A percentile compares a stretch with the other conserved stretches of the same genome.
Conservation (phyloP, 495 filamentous ascomycete genomes). For the Copromyces sp. region DNA sequence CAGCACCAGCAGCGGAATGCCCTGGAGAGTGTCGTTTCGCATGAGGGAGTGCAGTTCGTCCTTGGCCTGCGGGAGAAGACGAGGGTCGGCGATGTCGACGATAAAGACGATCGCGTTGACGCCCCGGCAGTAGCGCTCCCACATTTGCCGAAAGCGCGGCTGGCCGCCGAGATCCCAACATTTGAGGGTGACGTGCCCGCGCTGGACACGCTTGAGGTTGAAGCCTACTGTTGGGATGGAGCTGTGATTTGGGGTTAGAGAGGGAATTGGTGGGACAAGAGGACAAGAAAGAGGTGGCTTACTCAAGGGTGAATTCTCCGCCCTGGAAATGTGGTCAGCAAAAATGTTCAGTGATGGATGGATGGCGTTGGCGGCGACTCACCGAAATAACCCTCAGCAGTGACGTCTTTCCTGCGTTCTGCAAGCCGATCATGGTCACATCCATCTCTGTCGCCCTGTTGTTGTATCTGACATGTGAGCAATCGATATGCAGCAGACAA, state of each 20-base stretch:
- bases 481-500: background rate
- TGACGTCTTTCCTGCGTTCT: constrained; percentile 97
- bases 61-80: constrained; percentile 72
- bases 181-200: constrained; percentile 96
- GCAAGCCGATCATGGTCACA: constrained; percentile 97
- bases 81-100: constrained; percentile 68
- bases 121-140: constrained; percentile 95
- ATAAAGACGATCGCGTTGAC: constrained; percentile 99
- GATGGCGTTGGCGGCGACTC: constrained; percentile 6
- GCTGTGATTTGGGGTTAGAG: constrained; percentile 47
- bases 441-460: constrained; percentile 97
- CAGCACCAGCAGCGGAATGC: constrained; percentile 90
- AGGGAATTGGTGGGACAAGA: constrained; percentile 1
- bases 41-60: constrained; percentile 88
- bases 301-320: constrained; percentile 98
- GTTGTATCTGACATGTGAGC: background rate
- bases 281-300: constrained; percentile 37
- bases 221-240: constrained; percentile 98
- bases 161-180: constrained; percentile 98
- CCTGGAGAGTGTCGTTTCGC: constrained; percentile 72
- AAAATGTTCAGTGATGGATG: background rate
- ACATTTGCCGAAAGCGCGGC: constrained; percentile 96
- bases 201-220: constrained; percentile 97
- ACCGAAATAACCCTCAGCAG: constrained; percentile 89
- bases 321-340: constrained; percentile 46